A percentile compares a stretch with the other conserved stretches of the same genome.
phyloP scores from a whole-genome alignment of 495 filamentous ascomycete species.

The Tuber magnatum region DNA sequence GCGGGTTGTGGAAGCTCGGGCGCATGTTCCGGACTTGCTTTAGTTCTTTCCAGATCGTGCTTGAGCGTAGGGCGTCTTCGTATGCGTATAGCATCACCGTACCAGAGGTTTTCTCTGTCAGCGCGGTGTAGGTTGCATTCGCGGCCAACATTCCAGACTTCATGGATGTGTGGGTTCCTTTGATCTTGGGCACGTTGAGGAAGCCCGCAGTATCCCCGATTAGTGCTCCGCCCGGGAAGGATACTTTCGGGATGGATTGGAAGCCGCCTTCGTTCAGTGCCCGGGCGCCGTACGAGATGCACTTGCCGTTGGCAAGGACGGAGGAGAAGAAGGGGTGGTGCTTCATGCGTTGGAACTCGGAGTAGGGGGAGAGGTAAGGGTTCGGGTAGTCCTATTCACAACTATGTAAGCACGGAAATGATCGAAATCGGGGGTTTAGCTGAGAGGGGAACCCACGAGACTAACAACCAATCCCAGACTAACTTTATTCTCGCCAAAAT shows the following conservation, averaged over 20 bases:
- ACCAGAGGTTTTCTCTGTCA: constrained; percentile 53
- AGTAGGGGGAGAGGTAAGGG: constrained; percentile 91
- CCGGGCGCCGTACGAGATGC: constrained; percentile 91
- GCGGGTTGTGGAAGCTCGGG: constrained; percentile 77
- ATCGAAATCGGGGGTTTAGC: not conserved
- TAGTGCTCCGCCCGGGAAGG: constrained; percentile 90
- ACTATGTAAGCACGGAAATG: not conserved
- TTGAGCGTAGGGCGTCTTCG: constrained; percentile 79
- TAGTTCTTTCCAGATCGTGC: constrained; percentile 86
- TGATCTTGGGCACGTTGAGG: constrained; percentile 96
- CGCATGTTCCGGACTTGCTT: constrained; percentile 96
- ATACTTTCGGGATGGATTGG: constrained; percentile 92
- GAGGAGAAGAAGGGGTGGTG: constrained; percentile 82
- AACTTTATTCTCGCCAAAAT: constrained; percentile 96
- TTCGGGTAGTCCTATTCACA: constrained; percentile 69
- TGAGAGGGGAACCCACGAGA: constrained; percentile 44
- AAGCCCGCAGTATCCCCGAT: constrained; percentile 97
- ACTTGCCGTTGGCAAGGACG: constrained; percentile 86
- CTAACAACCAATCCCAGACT: constrained; percentile 89
- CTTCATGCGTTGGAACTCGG: constrained; percentile 98
- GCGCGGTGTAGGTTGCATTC: constrained; percentile 72
- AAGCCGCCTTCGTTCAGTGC: constrained; percentile 94
- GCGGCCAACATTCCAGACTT: constrained; percentile 94
- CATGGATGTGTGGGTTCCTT: constrained; percentile 97
- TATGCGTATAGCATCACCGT: constrained; percentile 91